phyloP scores from a whole-genome alignment of 495 filamentous ascomycete species.

The Penicillium coprophilum region DNA sequence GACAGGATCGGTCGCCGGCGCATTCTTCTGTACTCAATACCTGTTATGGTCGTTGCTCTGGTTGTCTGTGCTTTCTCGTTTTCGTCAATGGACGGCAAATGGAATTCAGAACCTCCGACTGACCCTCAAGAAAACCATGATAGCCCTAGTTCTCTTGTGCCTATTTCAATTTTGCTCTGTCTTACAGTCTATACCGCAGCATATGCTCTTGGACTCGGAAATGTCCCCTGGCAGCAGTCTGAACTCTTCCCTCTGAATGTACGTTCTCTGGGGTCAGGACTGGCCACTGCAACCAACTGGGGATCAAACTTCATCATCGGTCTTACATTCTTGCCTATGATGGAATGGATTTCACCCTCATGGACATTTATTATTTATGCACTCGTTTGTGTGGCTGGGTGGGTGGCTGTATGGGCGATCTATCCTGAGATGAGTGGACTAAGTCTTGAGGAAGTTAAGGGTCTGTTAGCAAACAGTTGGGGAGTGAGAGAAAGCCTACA shows the following conservation, averaged over 20 bases:
- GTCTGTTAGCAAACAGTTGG: constrained; percentile 71
- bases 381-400: constrained; percentile 64
- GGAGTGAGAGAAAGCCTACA: constrained; percentile 44
- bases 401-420: constrained; percentile 63
- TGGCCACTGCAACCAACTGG: constrained; percentile 92
- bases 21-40: constrained; percentile 81
- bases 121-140: constrained; percentile 8
- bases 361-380: constrained; percentile 81
- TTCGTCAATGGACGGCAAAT: constrained; percentile 48
- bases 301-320: constrained; percentile 84
- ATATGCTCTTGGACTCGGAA: constrained; percentile 86
- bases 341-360: constrained; percentile 71
- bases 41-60: constrained; percentile 76
- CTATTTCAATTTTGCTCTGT: constrained; percentile 61
- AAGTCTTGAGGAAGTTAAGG: constrained; percentile 77
- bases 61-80: constrained; percentile 66
- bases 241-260: constrained; percentile 87
- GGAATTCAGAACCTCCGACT: constrained; percentile 19
- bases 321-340: constrained; percentile 81
- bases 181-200: constrained; percentile 81
- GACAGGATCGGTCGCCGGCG: constrained; percentile 78
- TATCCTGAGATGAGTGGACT: constrained; percentile 87
- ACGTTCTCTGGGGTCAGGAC: constrained; percentile 73
- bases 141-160: constrained; percentile 15
- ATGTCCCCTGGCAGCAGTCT: constrained; percentile 90